Evolutionary conservation across 805 yeast species (phyloP).

Genomic region (Sporopachydermia lactativora): DNA sequence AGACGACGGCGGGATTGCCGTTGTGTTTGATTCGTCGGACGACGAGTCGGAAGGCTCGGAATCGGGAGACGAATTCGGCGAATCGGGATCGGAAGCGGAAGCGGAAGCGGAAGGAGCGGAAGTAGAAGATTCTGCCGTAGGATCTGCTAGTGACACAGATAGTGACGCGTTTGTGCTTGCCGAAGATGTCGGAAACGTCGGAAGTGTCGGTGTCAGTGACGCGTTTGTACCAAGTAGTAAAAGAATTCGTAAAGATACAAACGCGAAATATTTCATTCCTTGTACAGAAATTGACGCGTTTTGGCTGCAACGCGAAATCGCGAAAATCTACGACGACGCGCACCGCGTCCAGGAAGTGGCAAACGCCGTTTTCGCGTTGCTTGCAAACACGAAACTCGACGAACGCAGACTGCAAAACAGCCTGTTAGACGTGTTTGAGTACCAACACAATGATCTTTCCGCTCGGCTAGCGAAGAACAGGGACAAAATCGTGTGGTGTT

Average conservation of each 20-base stretch:
- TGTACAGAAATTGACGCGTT: constrained; percentile 30
- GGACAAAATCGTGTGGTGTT: constrained; percentile 38
- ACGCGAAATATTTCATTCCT: constrained; percentile 13
- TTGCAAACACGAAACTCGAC: constrained; percentile 25
- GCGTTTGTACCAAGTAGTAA: constrained; percentile 5
- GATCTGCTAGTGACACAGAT: constrained; percentile 12
- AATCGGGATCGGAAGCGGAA: constrained; percentile 19
- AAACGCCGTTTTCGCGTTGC: constrained; percentile 22
- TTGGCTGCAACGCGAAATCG: constrained; percentile 41
- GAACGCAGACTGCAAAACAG: constrained; percentile 35
- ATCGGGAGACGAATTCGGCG: constrained; percentile 15
- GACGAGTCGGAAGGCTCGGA: constrained; percentile 17
- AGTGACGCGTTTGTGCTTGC: constrained; percentile 10
- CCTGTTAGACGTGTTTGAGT: constrained; percentile 38
- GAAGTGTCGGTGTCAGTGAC: constrained; percentile 7
- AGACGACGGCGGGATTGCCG: constrained; percentile 28
- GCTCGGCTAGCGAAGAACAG: constrained; percentile 36
- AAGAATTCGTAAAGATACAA: constrained; percentile 3
- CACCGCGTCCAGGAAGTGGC: constrained; percentile 27
- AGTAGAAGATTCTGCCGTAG: constrained; percentile 15
- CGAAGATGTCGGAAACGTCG: constrained; percentile 10
- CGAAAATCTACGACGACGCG: constrained; percentile 24
- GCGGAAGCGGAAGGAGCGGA: constrained; percentile 13
- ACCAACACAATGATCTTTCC: constrained; percentile 36
- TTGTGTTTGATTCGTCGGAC: constrained; percentile 29